A percentile compares a stretch with the other conserved stretches of the same genome.
Conservation (phyloP, 306 rosid genomes). For the Macrotyloma uniflorum region DNA sequence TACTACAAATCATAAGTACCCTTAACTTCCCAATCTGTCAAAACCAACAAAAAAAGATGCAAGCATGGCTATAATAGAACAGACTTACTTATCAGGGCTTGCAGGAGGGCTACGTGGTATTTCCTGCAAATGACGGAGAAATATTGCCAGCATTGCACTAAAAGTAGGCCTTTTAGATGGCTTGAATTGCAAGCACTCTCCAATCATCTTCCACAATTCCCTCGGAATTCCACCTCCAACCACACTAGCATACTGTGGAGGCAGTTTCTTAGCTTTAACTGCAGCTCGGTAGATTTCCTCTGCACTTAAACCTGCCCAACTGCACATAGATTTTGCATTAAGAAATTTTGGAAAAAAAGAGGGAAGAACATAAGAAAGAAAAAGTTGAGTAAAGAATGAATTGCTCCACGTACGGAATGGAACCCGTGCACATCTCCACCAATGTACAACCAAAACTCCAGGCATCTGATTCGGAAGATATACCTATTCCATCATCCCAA, state of each 20-base stretch:
- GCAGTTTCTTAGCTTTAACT: slow-evolving; percentile 79
- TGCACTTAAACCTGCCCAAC: slow-evolving; percentile 94
- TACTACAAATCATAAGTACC: slow-evolving; percentile 22
- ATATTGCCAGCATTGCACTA: slow-evolving; percentile 82
- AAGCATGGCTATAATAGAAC: slow-evolving; percentile 35
- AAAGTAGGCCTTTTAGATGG: slow-evolving; percentile 89
- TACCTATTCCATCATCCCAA: slow-evolving; percentile 97
- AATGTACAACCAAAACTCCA: slow-evolving; percentile 99
- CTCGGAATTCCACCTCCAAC: slow-evolving; percentile 99
- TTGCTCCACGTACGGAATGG: slow-evolving; percentile 90
- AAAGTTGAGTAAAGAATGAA: slow-evolving; percentile 44
- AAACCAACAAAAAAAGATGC: slow-evolving; percentile 31
- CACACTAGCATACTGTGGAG: slow-evolving; percentile 97
- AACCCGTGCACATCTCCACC: slow-evolving; percentile 99
- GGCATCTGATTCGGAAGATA: slow-evolving; percentile 96
- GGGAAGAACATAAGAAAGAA: slow-evolving; percentile 35
- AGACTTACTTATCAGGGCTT: slow-evolving; percentile 92
- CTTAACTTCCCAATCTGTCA: slow-evolving; percentile 21
- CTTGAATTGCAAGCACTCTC: slow-evolving; percentile 97
- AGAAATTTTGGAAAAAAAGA: slow-evolving; percentile 38
- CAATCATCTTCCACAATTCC: slow-evolving; percentile 98
- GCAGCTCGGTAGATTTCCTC: slow-evolving; percentile 92
- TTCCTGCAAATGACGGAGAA: slow-evolving; percentile 95
- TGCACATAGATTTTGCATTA: slow-evolving; percentile 52
- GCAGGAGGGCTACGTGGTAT: slow-evolving; percentile 93